Conservation (phyloP, 345 rosid species). For the Euphorbia lathyris region DNA sequence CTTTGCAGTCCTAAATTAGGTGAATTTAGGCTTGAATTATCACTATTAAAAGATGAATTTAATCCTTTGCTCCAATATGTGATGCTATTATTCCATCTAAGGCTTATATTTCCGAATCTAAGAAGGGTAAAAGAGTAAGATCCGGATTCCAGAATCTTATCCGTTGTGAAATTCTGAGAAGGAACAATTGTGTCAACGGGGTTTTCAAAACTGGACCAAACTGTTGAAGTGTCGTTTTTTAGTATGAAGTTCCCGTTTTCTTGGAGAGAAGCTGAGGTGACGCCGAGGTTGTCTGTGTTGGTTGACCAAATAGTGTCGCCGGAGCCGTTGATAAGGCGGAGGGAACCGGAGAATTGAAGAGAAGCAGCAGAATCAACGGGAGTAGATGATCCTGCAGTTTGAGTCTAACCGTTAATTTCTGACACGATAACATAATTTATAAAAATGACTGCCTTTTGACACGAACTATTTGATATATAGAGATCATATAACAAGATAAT, state of each 20-base stretch:
- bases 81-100: slow-evolving; percentile 46
- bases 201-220: slow-evolving; percentile 61
- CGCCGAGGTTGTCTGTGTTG: slow-evolving; percentile 34
- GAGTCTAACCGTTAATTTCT: no score
- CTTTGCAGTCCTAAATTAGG: slow-evolving; percentile 43
- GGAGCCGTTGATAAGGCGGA: slow-evolving; percentile 56
- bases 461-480: no score
- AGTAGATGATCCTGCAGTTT: background rate
- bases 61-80: slow-evolving; percentile 48
- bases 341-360: slow-evolving; percentile 51
- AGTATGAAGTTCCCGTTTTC: slow-evolving; percentile 50
- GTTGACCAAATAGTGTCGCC: slow-evolving; percentile 58
- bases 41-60: slow-evolving; percentile 36
- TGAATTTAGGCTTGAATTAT: slow-evolving; percentile 35
- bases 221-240: slow-evolving; percentile 2
- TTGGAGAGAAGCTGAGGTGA: slow-evolving; percentile 48
- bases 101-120: slow-evolving; percentile 39
- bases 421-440: no score
- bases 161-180: slow-evolving; percentile 37
- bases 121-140: slow-evolving; percentile 41
- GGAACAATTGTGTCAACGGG: slow-evolving; percentile 49
- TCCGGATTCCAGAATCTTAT: slow-evolving; percentile 37
- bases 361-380: slow-evolving; percentile 48
- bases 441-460: no score
- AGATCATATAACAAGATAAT: no score